These are phyloP conservation scores for Camelina sativa DNA, from an alignment of 345 rosid genomes.

Conservation along the genomic window DNA sequence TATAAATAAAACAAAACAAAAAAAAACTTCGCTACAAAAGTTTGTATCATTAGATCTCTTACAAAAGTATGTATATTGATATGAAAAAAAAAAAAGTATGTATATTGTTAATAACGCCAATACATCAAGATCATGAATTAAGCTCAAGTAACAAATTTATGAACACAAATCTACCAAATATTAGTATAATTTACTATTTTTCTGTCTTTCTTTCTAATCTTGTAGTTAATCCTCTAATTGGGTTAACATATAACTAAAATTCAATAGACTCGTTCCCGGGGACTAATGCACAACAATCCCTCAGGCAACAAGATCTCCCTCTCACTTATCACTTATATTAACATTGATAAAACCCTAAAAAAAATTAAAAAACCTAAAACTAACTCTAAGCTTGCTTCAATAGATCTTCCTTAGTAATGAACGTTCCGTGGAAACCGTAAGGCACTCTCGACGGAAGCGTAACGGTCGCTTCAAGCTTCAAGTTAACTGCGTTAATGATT, in stretches of 20 bases:
- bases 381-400: constrained; percentile 50
- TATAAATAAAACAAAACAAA: too few relatives aligned
- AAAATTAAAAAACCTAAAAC: neutral
- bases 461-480: constrained; percentile 66
- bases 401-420: constrained; percentile 57
- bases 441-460: constrained; percentile 84
- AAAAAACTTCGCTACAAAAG: too few relatives aligned
- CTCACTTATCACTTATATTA: neutral
- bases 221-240: neutral
- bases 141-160: neutral
- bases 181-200: neutral
- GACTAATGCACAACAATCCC: constrained; percentile 48
- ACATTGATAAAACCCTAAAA: neutral
- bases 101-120: neutral
- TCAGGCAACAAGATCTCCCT: constrained; percentile 14
- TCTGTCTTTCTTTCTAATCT: neutral
- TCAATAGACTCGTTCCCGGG: constrained; percentile 52
- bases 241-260: neutral
- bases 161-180: neutral
- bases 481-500: constrained; percentile 57
- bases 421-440: constrained; percentile 85
- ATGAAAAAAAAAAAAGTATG: too few relatives aligned
- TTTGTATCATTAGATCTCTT: neutral
- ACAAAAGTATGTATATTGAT: neutral
- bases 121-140: neutral